phyloP scores from a whole-genome alignment of 768 basidiomycete species.

The Macrolepiota dolichaula region DNA sequence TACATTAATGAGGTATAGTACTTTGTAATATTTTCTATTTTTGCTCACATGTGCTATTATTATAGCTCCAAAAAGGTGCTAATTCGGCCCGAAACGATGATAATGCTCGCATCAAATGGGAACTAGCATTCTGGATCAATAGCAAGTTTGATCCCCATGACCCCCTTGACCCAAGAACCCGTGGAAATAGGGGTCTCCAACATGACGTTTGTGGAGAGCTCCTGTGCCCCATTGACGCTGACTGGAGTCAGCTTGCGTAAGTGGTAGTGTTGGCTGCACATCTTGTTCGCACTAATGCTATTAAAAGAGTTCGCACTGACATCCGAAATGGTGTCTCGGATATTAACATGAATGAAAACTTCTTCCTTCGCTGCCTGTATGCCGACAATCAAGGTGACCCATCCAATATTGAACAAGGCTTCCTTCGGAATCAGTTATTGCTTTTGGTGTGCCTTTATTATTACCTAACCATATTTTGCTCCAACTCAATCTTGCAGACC shows the following conservation, averaged over 20 bases:
- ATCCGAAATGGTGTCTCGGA: slow-evolving; percentile 10
- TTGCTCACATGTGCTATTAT: neutral
- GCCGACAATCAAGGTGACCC: slow-evolving; percentile 7
- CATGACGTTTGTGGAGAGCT: slow-evolving; percentile 24
- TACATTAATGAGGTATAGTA: neutral
- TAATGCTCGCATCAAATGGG: slow-evolving; percentile 15
- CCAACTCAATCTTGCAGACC: neutral
- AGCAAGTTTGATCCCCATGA: slow-evolving; percentile 1
- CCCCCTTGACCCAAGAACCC: slow-evolving; percentile 4
- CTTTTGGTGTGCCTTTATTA: slow-evolving; percentile 16
- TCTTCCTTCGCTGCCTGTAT: slow-evolving; percentile 18
- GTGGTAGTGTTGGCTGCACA: neutral
- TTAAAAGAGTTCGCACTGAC: slow-evolving; percentile 18
- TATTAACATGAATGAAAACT: slow-evolving; percentile 9
- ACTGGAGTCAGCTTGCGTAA: slow-evolving; percentile 19
- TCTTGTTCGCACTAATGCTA: neutral
- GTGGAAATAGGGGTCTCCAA: slow-evolving; percentile 13
- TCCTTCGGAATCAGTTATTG: slow-evolving; percentile 18
- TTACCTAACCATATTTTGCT: neutral
- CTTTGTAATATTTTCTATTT: neutral
- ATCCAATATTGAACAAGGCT: slow-evolving; percentile 16
- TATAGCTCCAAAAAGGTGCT: slow-evolving; percentile 22
- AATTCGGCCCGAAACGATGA: slow-evolving; percentile 22
- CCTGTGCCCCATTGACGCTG: slow-evolving; percentile 24
- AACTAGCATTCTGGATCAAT: slow-evolving; percentile 21